These are phyloP conservation scores for Amphibolis antarctica DNA, from an alignment of 106 monocot species.

Conservation along the genomic window DNA sequence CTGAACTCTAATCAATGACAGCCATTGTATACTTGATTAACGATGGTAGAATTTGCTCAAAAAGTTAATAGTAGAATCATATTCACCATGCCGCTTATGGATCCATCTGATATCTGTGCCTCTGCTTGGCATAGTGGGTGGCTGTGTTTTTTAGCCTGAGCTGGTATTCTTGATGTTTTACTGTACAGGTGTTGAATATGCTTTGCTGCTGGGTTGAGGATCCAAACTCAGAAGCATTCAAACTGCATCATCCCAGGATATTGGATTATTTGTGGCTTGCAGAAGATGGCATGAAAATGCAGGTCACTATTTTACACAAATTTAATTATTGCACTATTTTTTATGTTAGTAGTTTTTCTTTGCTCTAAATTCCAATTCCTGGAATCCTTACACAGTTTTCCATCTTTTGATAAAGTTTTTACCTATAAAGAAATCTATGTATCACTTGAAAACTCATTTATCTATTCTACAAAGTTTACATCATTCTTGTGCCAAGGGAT, in stretches of 20 bases:
- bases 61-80: too few relatives aligned
- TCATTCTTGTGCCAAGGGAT: not conserved
- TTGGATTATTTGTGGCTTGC: slow-evolving; percentile 87
- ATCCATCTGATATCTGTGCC: too few relatives aligned
- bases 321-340: not conserved
- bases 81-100: too few relatives aligned
- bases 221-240: slow-evolving; percentile 85
- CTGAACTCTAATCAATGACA: too few relatives aligned
- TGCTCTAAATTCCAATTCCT: not conserved
- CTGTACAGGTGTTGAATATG: slow-evolving; percentile 57
- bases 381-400: not conserved
- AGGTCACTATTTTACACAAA: slow-evolving; percentile 32
- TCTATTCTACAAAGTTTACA: too few relatives aligned
- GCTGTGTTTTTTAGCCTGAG: not conserved
- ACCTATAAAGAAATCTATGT: not conserved
- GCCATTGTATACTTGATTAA: too few relatives aligned
- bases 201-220: slow-evolving; percentile 95
- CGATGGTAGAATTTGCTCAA: too few relatives aligned
- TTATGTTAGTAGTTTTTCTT: not conserved
- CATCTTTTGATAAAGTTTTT: not conserved
- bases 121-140: too few relatives aligned
- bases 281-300: slow-evolving; percentile 99
- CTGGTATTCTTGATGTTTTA: not conserved
- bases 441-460: too few relatives aligned
- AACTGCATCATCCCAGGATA: slow-evolving; percentile 70